Percentiles rank a stretch among this genome's conserved stretches.
These are phyloP conservation scores for Nakazawaea ernobii DNA, from an alignment of 805 yeast species.

Conservation along the genomic window DNA sequence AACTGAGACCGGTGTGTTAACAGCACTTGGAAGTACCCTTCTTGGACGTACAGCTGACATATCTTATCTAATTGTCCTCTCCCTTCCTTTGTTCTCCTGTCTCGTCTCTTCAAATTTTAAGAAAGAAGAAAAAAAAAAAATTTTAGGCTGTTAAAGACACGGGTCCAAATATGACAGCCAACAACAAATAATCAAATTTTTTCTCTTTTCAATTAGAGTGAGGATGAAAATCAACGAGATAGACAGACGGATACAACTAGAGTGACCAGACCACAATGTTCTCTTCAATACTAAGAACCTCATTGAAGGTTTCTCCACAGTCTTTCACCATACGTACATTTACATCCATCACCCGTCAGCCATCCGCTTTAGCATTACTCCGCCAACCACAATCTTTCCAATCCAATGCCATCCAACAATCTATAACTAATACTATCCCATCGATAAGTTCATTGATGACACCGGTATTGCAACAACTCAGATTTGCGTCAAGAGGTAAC, in stretches of 20 bases:
- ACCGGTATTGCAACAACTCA: conserved; percentile 13
- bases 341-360: background rate
- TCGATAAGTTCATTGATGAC: conserved; percentile 19
- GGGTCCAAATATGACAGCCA: no score
- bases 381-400: conserved; percentile 11
- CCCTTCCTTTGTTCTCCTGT: background rate
- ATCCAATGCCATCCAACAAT: conserved; percentile 13
- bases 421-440: conserved; percentile 12
- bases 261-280: background rate
- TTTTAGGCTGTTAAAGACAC: no score
- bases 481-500: conserved; percentile 16
- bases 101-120: background rate
- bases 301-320: background rate
- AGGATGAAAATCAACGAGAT: background rate
- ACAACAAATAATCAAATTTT: no score
- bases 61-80: background rate
- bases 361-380: conserved; percentile 4
- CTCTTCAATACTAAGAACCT: conserved; percentile 4
- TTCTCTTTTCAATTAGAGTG: no score
- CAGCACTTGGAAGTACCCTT: conserved; percentile 36
- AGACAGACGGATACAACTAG: no score
- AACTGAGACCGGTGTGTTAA: conserved; percentile 42
- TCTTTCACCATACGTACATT: background rate
- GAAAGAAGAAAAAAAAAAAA: background rate
- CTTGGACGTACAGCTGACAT: conserved; percentile 33